These are phyloP conservation scores for Geranium incanum DNA, from an alignment of 441 rosid genomes.

Conservation along the genomic window DNA sequence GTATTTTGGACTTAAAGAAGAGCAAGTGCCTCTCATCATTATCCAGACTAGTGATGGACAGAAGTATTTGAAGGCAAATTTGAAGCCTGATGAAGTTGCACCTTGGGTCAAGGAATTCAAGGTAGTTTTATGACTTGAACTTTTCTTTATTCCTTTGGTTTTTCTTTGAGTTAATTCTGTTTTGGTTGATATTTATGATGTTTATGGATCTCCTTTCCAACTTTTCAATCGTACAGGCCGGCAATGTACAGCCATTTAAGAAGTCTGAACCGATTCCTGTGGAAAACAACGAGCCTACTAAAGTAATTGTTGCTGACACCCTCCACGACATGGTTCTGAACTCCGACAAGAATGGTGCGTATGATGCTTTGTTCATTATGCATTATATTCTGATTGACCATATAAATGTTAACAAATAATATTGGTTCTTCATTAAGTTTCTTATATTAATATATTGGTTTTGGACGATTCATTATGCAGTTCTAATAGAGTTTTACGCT, in stretches of 20 bases:
- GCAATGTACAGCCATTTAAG: slow-evolving; percentile 48
- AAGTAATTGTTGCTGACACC: slow-evolving; percentile 82
- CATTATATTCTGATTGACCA: background rate
- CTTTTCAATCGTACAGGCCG: slow-evolving; percentile 47
- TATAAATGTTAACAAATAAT: background rate
- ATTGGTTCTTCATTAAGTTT: background rate
- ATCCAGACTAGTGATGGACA: slow-evolving; percentile 57
- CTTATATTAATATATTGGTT: background rate
- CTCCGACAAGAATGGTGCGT: slow-evolving; percentile 82
- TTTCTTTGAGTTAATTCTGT: background rate
- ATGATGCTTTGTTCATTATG: background rate
- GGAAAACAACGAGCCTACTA: slow-evolving; percentile 75
- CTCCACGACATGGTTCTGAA: slow-evolving; percentile 69
- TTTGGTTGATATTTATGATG: background rate
- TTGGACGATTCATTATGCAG: slow-evolving; percentile 34
- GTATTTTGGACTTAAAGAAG: slow-evolving; percentile 83
- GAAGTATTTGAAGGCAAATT: slow-evolving; percentile 64
- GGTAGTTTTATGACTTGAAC: slow-evolving; percentile 33
- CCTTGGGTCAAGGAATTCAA: slow-evolving; percentile 82
- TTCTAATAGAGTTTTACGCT: slow-evolving; percentile 85
- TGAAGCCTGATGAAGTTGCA: slow-evolving; percentile 62
- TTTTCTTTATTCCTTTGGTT: background rate
- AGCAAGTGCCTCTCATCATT: slow-evolving; percentile 73
- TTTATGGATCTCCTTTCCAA: background rate
- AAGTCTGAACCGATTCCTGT: slow-evolving; percentile 87